phyloP scores from a whole-genome alignment of 495 filamentous ascomycete species.

The Penicillium steckii region DNA sequence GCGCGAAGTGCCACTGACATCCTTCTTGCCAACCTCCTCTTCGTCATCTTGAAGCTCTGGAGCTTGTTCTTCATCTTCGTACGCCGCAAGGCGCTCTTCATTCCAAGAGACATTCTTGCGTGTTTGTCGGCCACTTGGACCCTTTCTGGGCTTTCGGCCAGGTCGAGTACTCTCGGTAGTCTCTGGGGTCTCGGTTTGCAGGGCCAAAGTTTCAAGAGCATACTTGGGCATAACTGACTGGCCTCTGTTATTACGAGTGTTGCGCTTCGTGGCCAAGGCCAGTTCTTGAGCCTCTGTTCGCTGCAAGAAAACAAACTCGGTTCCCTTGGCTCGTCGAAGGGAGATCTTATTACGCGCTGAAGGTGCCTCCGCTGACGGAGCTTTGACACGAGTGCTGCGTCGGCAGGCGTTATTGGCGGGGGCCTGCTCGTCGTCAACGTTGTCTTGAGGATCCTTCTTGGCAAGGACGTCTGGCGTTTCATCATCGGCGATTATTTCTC shows the following conservation, averaged over 20 bases:
- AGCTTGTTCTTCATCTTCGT: constrained; percentile 7
- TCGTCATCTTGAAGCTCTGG: constrained; percentile 14
- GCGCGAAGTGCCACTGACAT: constrained; percentile 11
- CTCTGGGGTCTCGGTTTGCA: constrained; percentile 9
- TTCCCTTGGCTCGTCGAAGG: constrained; percentile 55
- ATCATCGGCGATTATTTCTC: constrained; percentile 11
- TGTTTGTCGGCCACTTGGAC: neutral
- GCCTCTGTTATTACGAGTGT: constrained; percentile 60
- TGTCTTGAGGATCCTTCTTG: constrained; percentile 19
- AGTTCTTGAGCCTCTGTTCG: constrained; percentile 59
- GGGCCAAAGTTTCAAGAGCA: constrained; percentile 42
- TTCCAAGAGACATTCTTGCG: constrained; percentile 44
- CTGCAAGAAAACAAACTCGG: constrained; percentile 55
- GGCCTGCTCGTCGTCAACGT: constrained; percentile 21
- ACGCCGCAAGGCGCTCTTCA: constrained; percentile 38
- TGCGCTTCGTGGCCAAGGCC: constrained; percentile 50
- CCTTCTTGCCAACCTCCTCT: constrained; percentile 10
- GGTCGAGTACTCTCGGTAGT: constrained; percentile 6
- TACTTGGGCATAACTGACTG: constrained; percentile 46
- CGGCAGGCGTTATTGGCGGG: constrained; percentile 34
- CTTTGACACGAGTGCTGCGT: constrained; percentile 44
- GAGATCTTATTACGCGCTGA: constrained; percentile 49
- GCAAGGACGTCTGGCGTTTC: constrained; percentile 14
- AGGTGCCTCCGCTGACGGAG: constrained; percentile 23
- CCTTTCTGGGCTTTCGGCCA: constrained; percentile 1